Percentiles rank a stretch among this genome's conserved stretches.
Conservation (phyloP, 176 grass and related monocot species). For the Themeda triandra region DNA sequence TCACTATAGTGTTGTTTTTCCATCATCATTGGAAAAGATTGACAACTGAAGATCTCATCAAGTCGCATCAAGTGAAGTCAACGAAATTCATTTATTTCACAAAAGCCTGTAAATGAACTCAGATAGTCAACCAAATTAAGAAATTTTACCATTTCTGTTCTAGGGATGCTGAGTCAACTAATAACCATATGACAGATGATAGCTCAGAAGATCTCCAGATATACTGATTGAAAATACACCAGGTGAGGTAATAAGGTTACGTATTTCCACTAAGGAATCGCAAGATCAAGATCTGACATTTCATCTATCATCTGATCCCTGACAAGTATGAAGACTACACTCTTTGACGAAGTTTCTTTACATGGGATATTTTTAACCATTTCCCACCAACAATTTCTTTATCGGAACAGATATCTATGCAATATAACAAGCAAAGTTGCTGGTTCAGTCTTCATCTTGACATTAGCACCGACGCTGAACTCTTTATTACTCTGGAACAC, state of each 20-base stretch:
- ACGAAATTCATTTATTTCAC: constrained; percentile 6
- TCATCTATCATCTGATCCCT: constrained; percentile 12
- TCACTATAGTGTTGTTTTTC: neutral
- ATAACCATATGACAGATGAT: constrained; percentile 28
- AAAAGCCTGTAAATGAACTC: constrained; percentile 16
- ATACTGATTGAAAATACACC: constrained; percentile 4
- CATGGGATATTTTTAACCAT: neutral
- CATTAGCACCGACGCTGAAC: too few relatives aligned
- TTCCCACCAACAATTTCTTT: constrained; percentile 4
- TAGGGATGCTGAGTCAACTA: constrained; percentile 38
- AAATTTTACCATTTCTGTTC: constrained; percentile 21
- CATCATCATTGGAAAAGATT: neutral
- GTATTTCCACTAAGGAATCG: neutral
- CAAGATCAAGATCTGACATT: neutral
- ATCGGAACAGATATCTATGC: neutral
- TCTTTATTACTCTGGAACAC: too few relatives aligned
- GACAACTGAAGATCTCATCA: neutral
- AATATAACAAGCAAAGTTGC: neutral
- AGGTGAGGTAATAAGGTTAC: neutral
- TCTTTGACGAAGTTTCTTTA: neutral
- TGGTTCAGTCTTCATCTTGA: too few relatives aligned
- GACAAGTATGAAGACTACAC: neutral
- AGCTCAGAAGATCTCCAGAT: constrained; percentile 29
- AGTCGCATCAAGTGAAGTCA: constrained; percentile 30
- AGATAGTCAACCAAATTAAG: constrained; percentile 28